Evolutionary conservation across 2,329 filamentous ascomycete genomes (phyloP), one percentile per base, ranked within the genome.

Genomic region (Cercospora brassicicola): DNA sequence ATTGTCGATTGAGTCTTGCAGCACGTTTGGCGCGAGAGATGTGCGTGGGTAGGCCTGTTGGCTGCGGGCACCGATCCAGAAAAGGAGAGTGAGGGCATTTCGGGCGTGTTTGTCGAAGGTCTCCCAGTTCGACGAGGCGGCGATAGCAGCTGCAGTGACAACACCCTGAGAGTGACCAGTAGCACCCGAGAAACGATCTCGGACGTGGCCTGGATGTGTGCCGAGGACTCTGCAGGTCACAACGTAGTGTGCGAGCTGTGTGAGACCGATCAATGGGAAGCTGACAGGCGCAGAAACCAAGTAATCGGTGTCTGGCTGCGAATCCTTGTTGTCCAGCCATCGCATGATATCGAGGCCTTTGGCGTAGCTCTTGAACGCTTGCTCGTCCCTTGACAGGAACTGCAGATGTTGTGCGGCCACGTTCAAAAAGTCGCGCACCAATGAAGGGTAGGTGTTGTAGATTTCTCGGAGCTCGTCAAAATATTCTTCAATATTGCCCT

Each of bases 401-500:
- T 94, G 93, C n/a, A 99, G 87, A 64, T 96, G 89, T 77, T 96
- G 91, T 13, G 95, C 94, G 7, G 93, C 90, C 26, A 89, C 87
- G 30, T 87, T 86, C 76, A 99, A 87, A 72, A 98, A 89, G 72
- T 96, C 93, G 73, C 92, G 91, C 4, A 97, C 89, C 73, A 99
- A 96, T 30, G 91, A 91, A 11, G 92, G 90, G 82, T 99, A 99
- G 68, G 94, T 97, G 75, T 86, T 89, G 84, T 94, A 94, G 67
- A 98, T 88, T 79, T 96, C 91, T 66, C 95, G 90, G 70, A 99
- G 87, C 84, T 99, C 95, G 74, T 99, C 94, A 77, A 99, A 99
- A 82, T 99, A 99, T 82, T 99, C 96, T 82, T 99, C 94, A 72
- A 99, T 98, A 81, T 99, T 99, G 75, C 95, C 95, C 80, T 99